Evolutionary conservation across 176 grass and related monocot species (phyloP).

Genomic region (Oryza glumipatula): DNA sequence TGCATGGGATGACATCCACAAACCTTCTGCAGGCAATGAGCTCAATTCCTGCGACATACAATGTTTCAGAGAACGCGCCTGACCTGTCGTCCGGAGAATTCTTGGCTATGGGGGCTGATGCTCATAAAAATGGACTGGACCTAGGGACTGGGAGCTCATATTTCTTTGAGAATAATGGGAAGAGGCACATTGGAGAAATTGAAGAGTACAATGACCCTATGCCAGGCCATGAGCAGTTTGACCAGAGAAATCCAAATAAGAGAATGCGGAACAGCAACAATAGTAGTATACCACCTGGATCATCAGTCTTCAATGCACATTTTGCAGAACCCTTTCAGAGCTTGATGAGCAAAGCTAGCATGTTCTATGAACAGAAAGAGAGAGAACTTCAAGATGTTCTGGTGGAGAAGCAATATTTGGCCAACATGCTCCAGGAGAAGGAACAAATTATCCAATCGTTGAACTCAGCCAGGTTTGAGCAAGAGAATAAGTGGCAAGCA

Average conservation of each 20-base stretch:
- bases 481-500: slow-evolving; percentile 63
- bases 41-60: slow-evolving; percentile 48
- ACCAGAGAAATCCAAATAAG: slow-evolving; percentile 61
- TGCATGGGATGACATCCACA: slow-evolving; percentile 77
- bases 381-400: slow-evolving; percentile 50
- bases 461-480: slow-evolving; percentile 58
- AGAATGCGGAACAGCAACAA: slow-evolving; percentile 44
- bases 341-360: slow-evolving; percentile 49
- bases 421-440: slow-evolving; percentile 59
- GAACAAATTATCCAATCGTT: slow-evolving; percentile 61
- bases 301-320: slow-evolving; percentile 47
- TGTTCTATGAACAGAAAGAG: slow-evolving; percentile 59
- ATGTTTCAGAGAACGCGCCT: slow-evolving; percentile 56
- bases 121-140: slow-evolving; percentile 59
- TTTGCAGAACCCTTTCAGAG: slow-evolving; percentile 48
- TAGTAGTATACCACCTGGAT: slow-evolving; percentile 41
- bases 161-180: slow-evolving; percentile 69
- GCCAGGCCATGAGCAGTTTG: slow-evolving; percentile 49
- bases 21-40: slow-evolving; percentile 84
- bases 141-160: slow-evolving; percentile 47
- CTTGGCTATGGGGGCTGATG: slow-evolving; percentile 73
- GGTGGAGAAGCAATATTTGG: slow-evolving; percentile 54
- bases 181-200: slow-evolving; percentile 76
- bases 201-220: slow-evolving; percentile 65
- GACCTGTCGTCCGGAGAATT: slow-evolving; percentile 64